Base-by-base conservation (phyloP, 306 rosid genomes). In the Castanea crenata region DNA sequence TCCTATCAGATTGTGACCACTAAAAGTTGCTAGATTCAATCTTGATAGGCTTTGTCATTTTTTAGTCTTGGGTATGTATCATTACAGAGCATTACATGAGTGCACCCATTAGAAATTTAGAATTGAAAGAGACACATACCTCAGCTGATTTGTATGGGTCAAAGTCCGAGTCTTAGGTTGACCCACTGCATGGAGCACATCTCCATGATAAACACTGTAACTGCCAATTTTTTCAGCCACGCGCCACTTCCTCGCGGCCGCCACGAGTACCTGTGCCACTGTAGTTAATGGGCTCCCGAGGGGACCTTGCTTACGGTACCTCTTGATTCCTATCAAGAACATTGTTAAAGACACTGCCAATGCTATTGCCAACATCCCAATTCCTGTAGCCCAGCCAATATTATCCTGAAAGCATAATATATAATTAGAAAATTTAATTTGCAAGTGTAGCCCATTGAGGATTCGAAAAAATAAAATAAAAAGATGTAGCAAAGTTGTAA, bases 321-420 rank as follows among this genome's bases (percentile, higher is more conserved):
- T 72, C 32, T 46, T 74, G 1, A 57, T 69, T 32, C 92, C 90
- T 1, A 77, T 3, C 38, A 89, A 3, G 41, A 86, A 84, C 11
- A 80, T 13, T 1, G 18, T 20, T 6, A 89, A 46, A 3, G 87
- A 77, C 58, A 57, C 74, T 4, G 67, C 86, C 75, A 86, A 18
- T 4, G 80, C 86, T 29, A 38, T 81, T 6, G 83, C 84, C 73
- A 86, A 56, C 29, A 89, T 23, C 8, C 83, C 81, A 51, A 75
- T 82, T 13, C 88, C 85, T 4, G 49, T 27, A 1, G 57, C 84
- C 92, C 90, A 84, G 70, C 90, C 75, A 1, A 89, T 70, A 63
- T 78, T 84, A 12, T 89, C 92, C 90, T 89, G 32, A 20, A 21
- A 12, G 1, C 23, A 25, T 10, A 25, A 5, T 57, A 31, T n/a